A percentile compares a stretch with the other conserved stretches of the same genome.
Conservation (phyloP, 768 basidiomycete genomes). For the Brasilioporus rufonigricans region DNA sequence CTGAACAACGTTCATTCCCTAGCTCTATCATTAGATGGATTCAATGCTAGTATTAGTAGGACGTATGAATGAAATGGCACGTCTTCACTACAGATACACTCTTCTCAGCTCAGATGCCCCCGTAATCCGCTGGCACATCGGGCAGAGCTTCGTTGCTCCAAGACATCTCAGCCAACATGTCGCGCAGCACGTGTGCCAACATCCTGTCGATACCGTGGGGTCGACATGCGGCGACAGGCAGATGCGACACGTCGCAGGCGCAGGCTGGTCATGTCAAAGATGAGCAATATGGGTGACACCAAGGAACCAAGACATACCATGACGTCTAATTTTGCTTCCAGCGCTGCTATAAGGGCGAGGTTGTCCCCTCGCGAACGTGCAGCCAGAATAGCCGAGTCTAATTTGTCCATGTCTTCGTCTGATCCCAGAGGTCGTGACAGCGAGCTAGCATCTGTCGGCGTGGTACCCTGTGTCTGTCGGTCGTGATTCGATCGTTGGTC, state of each 20-base stretch:
- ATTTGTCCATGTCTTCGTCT: slow-evolving; percentile 40
- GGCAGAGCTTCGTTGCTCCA: slow-evolving; percentile 78
- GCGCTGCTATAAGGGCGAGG: slow-evolving; percentile 46
- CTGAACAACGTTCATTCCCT: slow-evolving; percentile 2
- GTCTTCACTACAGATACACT: slow-evolving; percentile 55
- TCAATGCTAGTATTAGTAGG: slow-evolving; percentile 2
- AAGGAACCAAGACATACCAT: slow-evolving; percentile 44
- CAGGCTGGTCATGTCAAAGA: slow-evolving; percentile 13
- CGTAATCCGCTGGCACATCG: slow-evolving; percentile 86
- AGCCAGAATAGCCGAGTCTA: slow-evolving; percentile 47
- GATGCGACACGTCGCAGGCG: slow-evolving; percentile 58
- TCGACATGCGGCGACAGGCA: slow-evolving; percentile 78
- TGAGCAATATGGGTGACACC: slow-evolving; percentile 29
- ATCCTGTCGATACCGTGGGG: slow-evolving; percentile 78
- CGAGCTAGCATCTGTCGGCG: background rate
- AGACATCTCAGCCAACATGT: slow-evolving; percentile 85
- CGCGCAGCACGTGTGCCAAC: slow-evolving; percentile 85
- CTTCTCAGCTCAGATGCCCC: slow-evolving; percentile 70
- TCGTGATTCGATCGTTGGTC: slow-evolving; percentile 19
- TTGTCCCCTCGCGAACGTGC: slow-evolving; percentile 51
- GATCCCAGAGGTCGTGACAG: background rate
- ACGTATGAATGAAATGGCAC: background rate
- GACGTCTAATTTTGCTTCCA: slow-evolving; percentile 60
- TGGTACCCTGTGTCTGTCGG: slow-evolving; percentile 36
- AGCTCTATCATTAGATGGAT: slow-evolving; percentile 8